Conservation (phyloP, 163 green algal genomes). For the Coccomyxa subellipsoidea region DNA sequence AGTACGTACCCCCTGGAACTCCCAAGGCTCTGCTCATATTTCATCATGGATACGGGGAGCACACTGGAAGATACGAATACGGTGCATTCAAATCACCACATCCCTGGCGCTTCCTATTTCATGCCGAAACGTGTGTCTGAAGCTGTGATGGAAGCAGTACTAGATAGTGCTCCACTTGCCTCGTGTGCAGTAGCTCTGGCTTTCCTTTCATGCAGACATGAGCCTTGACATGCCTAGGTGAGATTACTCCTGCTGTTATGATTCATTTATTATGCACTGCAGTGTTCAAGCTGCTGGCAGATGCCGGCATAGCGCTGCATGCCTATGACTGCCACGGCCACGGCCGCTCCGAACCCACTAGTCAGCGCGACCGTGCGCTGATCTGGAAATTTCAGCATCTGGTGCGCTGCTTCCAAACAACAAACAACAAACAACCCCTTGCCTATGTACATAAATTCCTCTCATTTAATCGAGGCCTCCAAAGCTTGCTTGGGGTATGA, state of each 20-base stretch:
- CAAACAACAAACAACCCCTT: no score
- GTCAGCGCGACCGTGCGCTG: conserved; percentile 23
- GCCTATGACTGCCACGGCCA: conserved; percentile 59
- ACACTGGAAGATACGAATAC: conserved; percentile 11
- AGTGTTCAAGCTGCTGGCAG: conserved; percentile 55
- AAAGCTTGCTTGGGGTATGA: no score
- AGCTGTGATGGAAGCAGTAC: no score
- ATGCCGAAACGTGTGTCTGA: no score
- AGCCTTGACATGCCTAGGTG: no score
- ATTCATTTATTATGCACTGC: neutral
- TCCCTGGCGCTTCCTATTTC: no score
- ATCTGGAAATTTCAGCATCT: conserved; percentile 42
- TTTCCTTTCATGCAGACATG: no score
- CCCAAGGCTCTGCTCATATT: conserved; percentile 45
- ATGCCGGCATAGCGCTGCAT: conserved; percentile 56
- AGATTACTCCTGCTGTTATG: neutral
- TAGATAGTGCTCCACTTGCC: no score
- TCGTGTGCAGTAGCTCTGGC: no score
- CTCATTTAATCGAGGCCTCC: no score
- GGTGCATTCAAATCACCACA: neutral
- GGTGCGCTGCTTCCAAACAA: conserved; percentile 33
- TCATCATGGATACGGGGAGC: conserved; percentile 48
- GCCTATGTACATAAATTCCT: no score
- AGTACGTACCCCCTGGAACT: conserved; percentile 24
- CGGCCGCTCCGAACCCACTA: conserved; percentile 41